Evolutionary conservation across 306 rosid species (phyloP), one percentile per base, ranked within the genome.

Genomic region (Geum urbanum): DNA sequence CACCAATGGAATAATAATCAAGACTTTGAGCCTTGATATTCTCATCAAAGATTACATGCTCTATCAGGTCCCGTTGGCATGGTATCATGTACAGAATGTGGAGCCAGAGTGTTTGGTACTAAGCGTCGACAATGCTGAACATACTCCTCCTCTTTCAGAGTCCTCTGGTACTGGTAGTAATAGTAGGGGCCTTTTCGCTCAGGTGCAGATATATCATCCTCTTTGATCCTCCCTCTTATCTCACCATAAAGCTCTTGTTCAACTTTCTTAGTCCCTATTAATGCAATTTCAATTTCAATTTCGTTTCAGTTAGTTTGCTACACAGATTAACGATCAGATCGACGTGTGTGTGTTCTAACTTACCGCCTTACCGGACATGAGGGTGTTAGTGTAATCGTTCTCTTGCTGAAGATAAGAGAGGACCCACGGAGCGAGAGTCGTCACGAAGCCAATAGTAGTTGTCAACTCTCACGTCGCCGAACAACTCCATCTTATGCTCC

Each of bases 361-460:
- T n/a, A n/a, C n/a, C n/a, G n/a, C n/a, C n/a, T n/a, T 27, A 47
- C 97, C 96, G 8, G 91, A 75, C 96, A 90, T 87, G 71, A 84
- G 19, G 64, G 83, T 78, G 40, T 88, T 80, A 1, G 90, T 74
- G 70, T 88, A 87, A 13, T 69, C 81, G 78, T 94, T 94, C 71
- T 90, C 97, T 59, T 85, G 84, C 43, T 69, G 60, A 71, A 90
- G 89, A 75, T 94, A 76, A 22, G 88, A 81, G 61, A 90, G 87
- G 14, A 90, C 80, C n/a, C n/a, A n/a, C 57, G 68, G 85, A 74
- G 70, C 98, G 94, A 39, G 96, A 81, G 76, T 94, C 98, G 41
- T 94, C 92, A 6, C 97, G 92, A 41, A 90, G 92, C 97, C 98
- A 90, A 35, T 87, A 90, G 83, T 90, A 90, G 73, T 87, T 81